Evolutionary conservation across 495 filamentous ascomycete species (phyloP).

Genomic region (Talaromyces wortmannii): DNA sequence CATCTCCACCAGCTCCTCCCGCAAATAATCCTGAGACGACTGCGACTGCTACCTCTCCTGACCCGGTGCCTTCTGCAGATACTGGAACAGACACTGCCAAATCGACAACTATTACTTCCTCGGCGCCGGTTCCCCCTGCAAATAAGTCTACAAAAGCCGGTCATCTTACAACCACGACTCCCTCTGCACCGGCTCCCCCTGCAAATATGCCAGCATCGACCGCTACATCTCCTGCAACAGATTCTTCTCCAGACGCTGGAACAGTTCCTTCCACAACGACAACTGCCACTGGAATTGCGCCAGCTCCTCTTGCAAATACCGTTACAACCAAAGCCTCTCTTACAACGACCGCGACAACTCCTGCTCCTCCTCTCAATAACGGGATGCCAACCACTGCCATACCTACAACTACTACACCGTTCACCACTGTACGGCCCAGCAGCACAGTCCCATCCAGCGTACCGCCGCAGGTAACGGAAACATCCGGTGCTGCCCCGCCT

Average conservation of each 20-base stretch:
- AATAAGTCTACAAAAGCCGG: neutral
- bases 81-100: constrained; percentile 6
- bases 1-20: constrained; percentile 5
- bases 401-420: neutral
- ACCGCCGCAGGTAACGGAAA: neutral
- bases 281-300: constrained; percentile 3
- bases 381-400: neutral
- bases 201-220: neutral
- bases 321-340: neutral
- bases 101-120: neutral
- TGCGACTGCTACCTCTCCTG: constrained; percentile 7
- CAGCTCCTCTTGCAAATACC: neutral
- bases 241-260: constrained; percentile 3
- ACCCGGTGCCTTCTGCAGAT: constrained; percentile 4
- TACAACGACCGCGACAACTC: neutral
- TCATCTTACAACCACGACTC: neutral
- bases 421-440: neutral
- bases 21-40: constrained; percentile 5
- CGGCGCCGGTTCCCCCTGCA: neutral
- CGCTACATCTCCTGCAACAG: constrained; percentile 3
- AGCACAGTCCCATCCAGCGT: neutral
- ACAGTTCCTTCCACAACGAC: constrained; percentile 5
- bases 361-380: neutral
- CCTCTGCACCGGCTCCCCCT: neutral
- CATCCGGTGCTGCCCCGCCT: neutral